Evolutionary conservation across 805 yeast species (phyloP).

Genomic region (Monosporozyma unispora): DNA sequence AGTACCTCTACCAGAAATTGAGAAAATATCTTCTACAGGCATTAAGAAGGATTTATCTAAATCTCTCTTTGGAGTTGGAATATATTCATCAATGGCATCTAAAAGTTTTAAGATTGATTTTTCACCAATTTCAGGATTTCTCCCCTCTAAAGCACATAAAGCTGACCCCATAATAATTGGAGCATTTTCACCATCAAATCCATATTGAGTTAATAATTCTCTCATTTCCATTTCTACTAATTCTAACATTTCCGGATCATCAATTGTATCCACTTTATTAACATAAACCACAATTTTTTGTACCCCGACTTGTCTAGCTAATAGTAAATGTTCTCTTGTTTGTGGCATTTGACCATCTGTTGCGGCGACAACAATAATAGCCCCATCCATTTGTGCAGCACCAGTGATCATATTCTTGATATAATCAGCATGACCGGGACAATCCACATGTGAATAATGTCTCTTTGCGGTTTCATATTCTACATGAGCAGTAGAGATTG

Average conservation of each 20-base stretch:
- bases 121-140: conserved; percentile 84
- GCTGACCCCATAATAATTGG: conserved; percentile 99
- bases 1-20: conserved; percentile 99
- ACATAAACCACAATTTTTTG: conserved; percentile 95
- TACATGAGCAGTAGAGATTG: conserved; percentile 95
- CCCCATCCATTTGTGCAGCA: conserved; percentile 99
- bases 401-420: conserved; percentile 99
- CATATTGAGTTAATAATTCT: conserved; percentile 81
- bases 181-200: conserved; percentile 96
- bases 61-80: conserved; percentile 96
- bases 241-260: conserved; percentile 98
- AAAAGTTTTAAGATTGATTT: conserved; percentile 75
- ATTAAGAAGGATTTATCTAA: conserved; percentile 91
- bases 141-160: conserved; percentile 86
- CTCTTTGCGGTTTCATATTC: conserved; percentile 92
- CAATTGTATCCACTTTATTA: conserved; percentile 95
- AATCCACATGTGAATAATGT: conserved; percentile 96
- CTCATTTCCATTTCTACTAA: conserved; percentile 99
- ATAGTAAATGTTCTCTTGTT: conserved; percentile 95
- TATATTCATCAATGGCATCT: conserved; percentile 86
- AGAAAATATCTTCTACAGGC: conserved; percentile 96
- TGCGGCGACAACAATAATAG: conserved; percentile 98
- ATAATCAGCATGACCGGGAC: conserved; percentile 98
- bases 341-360: conserved; percentile 99
- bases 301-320: conserved; percentile 99